A percentile compares a stretch with the other conserved stretches of the same genome.
Evolutionary conservation across 83 land plant genomes (phyloP).

Genomic region (Picea abies): DNA sequence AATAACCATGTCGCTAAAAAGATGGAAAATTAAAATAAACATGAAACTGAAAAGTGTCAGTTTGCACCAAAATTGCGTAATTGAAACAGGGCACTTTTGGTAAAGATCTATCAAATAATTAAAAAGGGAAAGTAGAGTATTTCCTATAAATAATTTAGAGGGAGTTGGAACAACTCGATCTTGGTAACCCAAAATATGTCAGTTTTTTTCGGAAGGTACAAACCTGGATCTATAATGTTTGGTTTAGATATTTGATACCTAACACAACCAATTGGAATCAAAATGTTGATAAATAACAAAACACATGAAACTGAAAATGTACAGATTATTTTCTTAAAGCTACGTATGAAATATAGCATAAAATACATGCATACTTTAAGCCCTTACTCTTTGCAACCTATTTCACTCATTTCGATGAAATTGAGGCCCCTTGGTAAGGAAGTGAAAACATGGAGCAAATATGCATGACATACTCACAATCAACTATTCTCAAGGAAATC

Average conservation of each 20-base stretch:
- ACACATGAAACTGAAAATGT: background rate
- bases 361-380: background rate
- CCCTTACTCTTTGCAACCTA: conserved; percentile 82
- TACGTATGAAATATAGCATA: too few relatives aligned
- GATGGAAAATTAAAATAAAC: too few relatives aligned
- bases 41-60: too few relatives aligned
- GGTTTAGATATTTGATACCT: conserved; percentile 76
- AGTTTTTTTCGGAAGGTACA: conserved; percentile 62
- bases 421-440: conserved; percentile 65
- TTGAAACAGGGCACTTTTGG: too few relatives aligned
- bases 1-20: too few relatives aligned
- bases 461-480: conserved; percentile 30
- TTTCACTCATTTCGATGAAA: conserved; percentile 56
- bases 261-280: background rate
- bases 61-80: too few relatives aligned
- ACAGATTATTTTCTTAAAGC: too few relatives aligned
- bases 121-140: too few relatives aligned
- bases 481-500: background rate
- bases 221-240: conserved; percentile 71
- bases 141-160: conserved; percentile 78
- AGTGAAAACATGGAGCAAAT: conserved; percentile 69
- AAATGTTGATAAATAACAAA: too few relatives aligned
- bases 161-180: conserved; percentile 60
- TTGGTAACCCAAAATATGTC: conserved; percentile 56
- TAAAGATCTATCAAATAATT: too few relatives aligned